Evolutionary conservation across 75 land plant species (phyloP).

Genomic region (Azolla pinnata): DNA sequence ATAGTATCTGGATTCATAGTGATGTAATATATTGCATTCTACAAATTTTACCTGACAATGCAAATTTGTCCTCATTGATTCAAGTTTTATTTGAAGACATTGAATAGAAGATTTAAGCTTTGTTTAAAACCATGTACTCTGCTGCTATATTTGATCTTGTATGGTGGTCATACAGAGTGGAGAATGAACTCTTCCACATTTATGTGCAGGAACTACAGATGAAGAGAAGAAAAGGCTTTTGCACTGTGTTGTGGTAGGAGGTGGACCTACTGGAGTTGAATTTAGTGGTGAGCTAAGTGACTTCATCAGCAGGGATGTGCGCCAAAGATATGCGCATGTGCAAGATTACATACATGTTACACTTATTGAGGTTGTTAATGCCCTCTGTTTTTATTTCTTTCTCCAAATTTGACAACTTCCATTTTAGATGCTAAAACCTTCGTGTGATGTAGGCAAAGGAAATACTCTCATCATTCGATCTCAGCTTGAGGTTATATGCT

Average conservation of each 20-base stretch:
- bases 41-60: too few relatives aligned
- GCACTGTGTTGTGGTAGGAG: constrained; percentile 94
- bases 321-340: constrained; percentile 73
- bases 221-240: constrained; percentile 69
- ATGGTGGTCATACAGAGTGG: too few relatives aligned
- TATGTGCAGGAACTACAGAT: constrained; percentile 49
- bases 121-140: too few relatives aligned
- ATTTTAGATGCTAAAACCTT: not conserved
- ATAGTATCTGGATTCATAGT: too few relatives aligned
- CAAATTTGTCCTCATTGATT: too few relatives aligned
- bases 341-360: constrained; percentile 79
- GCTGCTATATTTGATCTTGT: not conserved
- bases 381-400: not conserved
- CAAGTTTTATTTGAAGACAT: too few relatives aligned
- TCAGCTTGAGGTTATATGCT: constrained; percentile 72
- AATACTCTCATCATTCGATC: constrained; percentile 90
- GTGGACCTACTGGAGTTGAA: constrained; percentile 99
- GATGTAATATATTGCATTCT: too few relatives aligned
- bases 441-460: constrained; percentile 74
- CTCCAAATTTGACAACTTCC: not conserved
- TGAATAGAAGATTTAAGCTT: too few relatives aligned
- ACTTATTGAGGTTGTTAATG: constrained; percentile 62
- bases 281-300: constrained; percentile 99
- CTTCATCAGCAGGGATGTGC: constrained; percentile 79
- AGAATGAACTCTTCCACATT: too few relatives aligned